Evolutionary conservation across 1,284 basidiomycete genomes (phyloP), one percentile per base, ranked within the genome.

Genomic region (Malassezia brasiliensis): DNA sequence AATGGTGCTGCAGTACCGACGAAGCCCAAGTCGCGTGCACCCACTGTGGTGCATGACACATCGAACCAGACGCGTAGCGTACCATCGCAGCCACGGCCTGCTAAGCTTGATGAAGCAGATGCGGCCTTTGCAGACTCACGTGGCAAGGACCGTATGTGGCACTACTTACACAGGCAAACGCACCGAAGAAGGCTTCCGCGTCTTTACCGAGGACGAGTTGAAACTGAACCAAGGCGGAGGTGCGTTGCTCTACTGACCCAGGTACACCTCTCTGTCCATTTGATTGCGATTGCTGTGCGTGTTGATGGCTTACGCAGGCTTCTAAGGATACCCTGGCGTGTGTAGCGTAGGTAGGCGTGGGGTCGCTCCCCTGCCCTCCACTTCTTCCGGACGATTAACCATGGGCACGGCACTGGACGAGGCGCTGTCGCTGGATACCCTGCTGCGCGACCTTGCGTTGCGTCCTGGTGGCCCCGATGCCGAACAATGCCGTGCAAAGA

Each of bases 231-330:
- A 47, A 28, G 55, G 55, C 15, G 55, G 55, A 15, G 55, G 55
- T 57, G 34, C 46, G 55, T 52, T 3, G 2, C n/a, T 17, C 7
- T 42, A 25, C 34, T 41, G n/a, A 41, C 40, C 8, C 32, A 57
- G 55, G 30, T 34, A 57, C 55, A 7, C 55, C 55, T 28, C 37
- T 52, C 1, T 57, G 55, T 42, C 55, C 55, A 5, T 57, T 57
- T 36, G 55, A 57, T 40, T 57, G 55, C 34, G 39, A 52, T 15
- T 57, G 55, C 55, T 57, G 55, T 57, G 44, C 12, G 55, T 52
- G 40, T 35, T 9, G 12, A 14, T 19, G 6, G 44, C 36, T 34
- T 2, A 47, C 54, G 30, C 42, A 45, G 42, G 42, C 32, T 45
- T 45, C 42, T 45, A 28, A 42, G 32, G 42, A 45, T 45, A 45